Conservation (phyloP, 345 rosid species). For the Turnera subulata region DNA sequence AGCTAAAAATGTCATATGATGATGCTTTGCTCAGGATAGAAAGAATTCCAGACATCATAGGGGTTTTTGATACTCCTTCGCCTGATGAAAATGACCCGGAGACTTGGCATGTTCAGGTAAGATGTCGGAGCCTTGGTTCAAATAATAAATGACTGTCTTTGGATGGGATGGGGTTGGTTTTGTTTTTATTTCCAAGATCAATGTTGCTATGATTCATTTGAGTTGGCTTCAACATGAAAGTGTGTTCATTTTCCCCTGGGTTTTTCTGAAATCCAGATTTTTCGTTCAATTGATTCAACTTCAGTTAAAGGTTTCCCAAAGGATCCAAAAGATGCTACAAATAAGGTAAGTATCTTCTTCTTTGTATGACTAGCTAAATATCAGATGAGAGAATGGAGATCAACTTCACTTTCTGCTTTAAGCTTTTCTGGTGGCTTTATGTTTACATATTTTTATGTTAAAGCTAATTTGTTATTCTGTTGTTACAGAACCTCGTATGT, state of each 20-base stretch:
- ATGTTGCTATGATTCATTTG: background rate
- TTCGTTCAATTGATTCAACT: constrained; percentile 91
- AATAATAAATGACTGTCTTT: constrained; percentile 1
- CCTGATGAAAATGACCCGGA: constrained; percentile 52
- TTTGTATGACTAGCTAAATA: background rate
- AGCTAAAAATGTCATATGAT: constrained; percentile 65
- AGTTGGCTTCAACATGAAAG: background rate
- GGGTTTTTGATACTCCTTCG: constrained; percentile 50
- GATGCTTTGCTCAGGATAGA: constrained; percentile 77
- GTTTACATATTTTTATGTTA: background rate
- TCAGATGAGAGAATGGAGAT: too few relatives aligned
- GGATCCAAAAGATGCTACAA: constrained; percentile 75
- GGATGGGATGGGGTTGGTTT: constrained; percentile 1
- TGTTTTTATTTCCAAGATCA: background rate
- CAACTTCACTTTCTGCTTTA: background rate
- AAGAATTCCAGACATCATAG: constrained; percentile 75
- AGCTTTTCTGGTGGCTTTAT: constrained; percentile 4
- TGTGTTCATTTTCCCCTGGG: constrained; percentile 6
- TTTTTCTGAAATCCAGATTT: constrained; percentile 49
- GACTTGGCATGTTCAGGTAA: constrained; percentile 94
- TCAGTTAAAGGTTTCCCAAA: constrained; percentile 88
- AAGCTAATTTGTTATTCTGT: constrained; percentile 22
- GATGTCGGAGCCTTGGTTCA: constrained; percentile 4
- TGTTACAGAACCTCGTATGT: constrained; percentile 72
- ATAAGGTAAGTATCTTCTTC: constrained; percentile 41